Evolutionary conservation across 768 basidiomycete species (phyloP).

Genomic region (Mycena latifolia): DNA sequence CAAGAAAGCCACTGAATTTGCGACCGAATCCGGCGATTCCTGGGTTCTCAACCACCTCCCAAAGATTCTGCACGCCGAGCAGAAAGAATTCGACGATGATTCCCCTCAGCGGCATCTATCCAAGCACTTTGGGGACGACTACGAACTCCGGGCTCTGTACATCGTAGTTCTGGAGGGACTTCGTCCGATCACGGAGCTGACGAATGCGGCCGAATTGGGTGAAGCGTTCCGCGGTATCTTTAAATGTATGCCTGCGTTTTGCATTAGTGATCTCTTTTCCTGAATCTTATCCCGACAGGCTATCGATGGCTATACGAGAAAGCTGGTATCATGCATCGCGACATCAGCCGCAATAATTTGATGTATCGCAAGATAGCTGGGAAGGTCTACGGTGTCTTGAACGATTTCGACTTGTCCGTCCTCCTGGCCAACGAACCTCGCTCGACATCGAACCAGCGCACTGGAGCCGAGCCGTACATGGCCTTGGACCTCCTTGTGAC

Average conservation of each 20-base stretch:
- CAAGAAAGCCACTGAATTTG: constrained; percentile 1
- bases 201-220: constrained; percentile 12
- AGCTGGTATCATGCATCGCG: constrained; percentile 17
- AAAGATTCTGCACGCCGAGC: constrained; percentile 4
- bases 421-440: neutral
- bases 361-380: constrained; percentile 13
- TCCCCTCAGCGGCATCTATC: neutral
- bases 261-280: neutral
- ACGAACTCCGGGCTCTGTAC: constrained; percentile 13
- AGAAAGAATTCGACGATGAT: constrained; percentile 1
- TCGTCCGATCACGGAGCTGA: constrained; percentile 38
- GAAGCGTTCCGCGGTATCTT: constrained; percentile 12
- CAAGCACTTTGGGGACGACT: neutral
- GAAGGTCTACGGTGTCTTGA: constrained; percentile 16
- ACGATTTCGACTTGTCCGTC: constrained; percentile 18
- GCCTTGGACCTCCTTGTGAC: constrained; percentile 10
- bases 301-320: constrained; percentile 20
- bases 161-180: constrained; percentile 14
- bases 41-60: constrained; percentile 17
- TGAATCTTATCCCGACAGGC: constrained; percentile 11
- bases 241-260: constrained; percentile 16
- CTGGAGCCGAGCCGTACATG: constrained; percentile 16
- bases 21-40: neutral
- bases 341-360: constrained; percentile 21
- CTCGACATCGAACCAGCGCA: constrained; percentile 19